Percentiles rank a stretch among this genome's conserved stretches.
Evolutionary conservation across 106 monocot species (phyloP).

Genomic region (Xerophyta viscosa): DNA sequence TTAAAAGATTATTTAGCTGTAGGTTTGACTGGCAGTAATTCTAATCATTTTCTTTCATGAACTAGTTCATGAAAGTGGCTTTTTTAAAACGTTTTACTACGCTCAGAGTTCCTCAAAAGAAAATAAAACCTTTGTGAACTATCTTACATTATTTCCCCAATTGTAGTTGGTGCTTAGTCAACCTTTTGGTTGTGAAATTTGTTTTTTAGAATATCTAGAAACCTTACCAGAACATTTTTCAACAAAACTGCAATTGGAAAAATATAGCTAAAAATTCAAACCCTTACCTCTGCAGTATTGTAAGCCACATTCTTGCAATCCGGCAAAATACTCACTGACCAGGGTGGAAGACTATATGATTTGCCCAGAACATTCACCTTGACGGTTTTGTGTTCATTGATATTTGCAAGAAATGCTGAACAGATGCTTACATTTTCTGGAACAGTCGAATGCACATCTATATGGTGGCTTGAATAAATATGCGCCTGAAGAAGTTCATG

Average conservation of each 20-base stretch:
- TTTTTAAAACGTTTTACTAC: no score
- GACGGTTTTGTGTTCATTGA: conserved; percentile 68
- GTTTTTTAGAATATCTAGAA: no score
- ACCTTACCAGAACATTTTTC: neutral
- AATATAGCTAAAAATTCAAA: neutral
- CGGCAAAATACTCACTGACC: conserved; percentile 93
- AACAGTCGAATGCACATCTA: conserved; percentile 42
- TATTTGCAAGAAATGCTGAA: conserved; percentile 94
- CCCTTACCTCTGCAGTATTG: conserved; percentile 85
- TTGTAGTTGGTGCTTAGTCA: no score
- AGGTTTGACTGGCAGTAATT: no score
- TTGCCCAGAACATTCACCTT: conserved; percentile 57
- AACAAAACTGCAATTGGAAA: neutral
- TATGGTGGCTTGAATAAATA: conserved; percentile 56
- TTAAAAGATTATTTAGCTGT: no score
- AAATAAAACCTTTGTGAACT: no score
- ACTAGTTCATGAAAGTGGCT: no score
- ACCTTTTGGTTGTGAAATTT: no score
- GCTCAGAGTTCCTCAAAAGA: no score
- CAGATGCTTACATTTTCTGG: conserved; percentile 47
- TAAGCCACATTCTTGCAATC: conserved; percentile 87
- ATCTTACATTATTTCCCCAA: no score
- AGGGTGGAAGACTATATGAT: conserved; percentile 61
- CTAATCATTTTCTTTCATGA: no score
- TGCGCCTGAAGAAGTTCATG: conserved; percentile 56